Base-by-base conservation (phyloP, 768 basidiomycete species). In the Tubosaeta brunneosetosa region DNA sequence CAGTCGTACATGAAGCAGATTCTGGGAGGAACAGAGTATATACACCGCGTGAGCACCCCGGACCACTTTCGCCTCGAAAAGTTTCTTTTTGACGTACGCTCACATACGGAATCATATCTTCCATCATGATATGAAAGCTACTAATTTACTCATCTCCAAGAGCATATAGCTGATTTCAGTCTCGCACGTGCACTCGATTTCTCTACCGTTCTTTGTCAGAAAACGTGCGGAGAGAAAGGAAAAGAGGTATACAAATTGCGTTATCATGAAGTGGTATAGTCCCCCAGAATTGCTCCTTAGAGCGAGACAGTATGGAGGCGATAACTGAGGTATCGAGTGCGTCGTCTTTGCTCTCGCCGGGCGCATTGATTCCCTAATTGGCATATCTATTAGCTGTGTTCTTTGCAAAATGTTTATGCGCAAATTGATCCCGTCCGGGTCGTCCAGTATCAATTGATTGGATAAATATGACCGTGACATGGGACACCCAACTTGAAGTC, bases 81-180 rank as follows among this genome's bases (percentile, higher is more conserved):
- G 19, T n/a, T 22, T 3, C 22, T 22, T 50, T 44, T 51, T 51
- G 34, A 55, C 50, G 55, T 33, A 50, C 52, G 46, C 55, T 50
- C 51, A 33, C 27, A 51, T 42, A 19, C 53, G 97, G 95, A 97
- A 98, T 70, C 84, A 91, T 59, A 95, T 97, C 61, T 77, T 99
- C 4, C 97, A 99, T 68, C 92, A 97, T 41, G 97, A 99, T 62
- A 94, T 99, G 89, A 99, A 99, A 67, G 91, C 97, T 4, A 97
- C 97, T 31, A 99, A 99, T 66, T 73, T 98, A 45, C 84, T 99
- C 44, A 95, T 99, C 47, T 88, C 85, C 50, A 94, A 94, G 64
- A 72, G 77, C 85, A 85, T 61, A 88, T 99, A 53, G 97, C 94
- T 4, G 97, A 99, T 69, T 97, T 99, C 59, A 97, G 97, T 69